Evolutionary conservation across 2,329 filamentous ascomycete genomes (phyloP).

Genomic region (Fusarium goolgardi): DNA sequence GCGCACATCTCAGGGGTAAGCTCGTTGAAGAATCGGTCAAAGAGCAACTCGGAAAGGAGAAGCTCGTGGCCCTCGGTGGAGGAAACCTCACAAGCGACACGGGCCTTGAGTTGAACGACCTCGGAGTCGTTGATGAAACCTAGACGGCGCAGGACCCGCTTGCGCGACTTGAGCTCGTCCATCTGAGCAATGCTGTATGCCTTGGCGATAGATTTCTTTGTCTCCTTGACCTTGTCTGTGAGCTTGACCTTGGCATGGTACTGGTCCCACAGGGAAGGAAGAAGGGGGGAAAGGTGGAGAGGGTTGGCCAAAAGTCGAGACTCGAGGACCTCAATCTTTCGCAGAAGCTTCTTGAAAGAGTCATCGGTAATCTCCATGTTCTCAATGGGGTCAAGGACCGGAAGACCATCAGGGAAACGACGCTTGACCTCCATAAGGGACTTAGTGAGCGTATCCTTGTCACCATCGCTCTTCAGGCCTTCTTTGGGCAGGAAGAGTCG

Average conservation of each 20-base stretch:
- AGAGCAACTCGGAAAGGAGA: constrained; percentile 90
- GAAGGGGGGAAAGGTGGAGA: constrained; percentile 86
- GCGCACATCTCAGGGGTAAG: constrained; percentile 88
- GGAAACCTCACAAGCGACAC: constrained; percentile 97
- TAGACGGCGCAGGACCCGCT: constrained; percentile 91
- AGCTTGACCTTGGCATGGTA: constrained; percentile 85
- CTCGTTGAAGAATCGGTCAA: constrained; percentile 98
- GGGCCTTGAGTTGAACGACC: constrained; percentile 95
- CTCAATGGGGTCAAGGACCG: constrained; percentile 90
- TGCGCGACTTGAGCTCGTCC: constrained; percentile 95
- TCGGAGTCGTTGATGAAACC: constrained; percentile 96
- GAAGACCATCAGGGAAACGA: constrained; percentile 92
- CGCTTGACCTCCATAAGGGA: constrained; percentile 81
- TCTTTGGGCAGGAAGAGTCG: constrained; percentile 86
- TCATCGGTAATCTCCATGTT: constrained; percentile 96
- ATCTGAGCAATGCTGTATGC: constrained; percentile 91
- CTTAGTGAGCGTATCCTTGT: constrained; percentile 75
- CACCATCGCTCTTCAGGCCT: constrained; percentile 70
- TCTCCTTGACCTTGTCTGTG: constrained; percentile 82
- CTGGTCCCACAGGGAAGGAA: constrained; percentile 86
- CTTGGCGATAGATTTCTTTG: constrained; percentile 86
- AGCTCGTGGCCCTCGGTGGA: constrained; percentile 91
- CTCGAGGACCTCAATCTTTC: constrained; percentile 97
- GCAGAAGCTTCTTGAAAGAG: constrained; percentile 88
- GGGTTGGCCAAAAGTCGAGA: constrained; percentile 89